Conservation (phyloP, 208 protist genomes). For the Borovskyia barvae region DNA sequence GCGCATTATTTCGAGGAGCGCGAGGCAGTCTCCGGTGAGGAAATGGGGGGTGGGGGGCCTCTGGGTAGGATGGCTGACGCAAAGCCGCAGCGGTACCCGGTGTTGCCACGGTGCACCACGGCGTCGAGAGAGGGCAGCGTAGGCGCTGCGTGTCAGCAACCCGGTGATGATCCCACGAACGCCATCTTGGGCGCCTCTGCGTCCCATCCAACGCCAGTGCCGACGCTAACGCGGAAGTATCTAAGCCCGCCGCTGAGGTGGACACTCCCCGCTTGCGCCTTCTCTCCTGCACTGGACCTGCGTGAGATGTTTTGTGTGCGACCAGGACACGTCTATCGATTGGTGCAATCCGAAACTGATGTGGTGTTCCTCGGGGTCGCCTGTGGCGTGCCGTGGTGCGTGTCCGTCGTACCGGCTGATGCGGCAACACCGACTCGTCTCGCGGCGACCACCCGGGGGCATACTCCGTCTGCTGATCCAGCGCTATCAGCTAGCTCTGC, state of each 20-base stretch:
- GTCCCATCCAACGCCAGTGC: background rate
- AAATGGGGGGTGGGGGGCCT: no score
- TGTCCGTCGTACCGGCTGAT: background rate
- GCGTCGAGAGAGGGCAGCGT: background rate
- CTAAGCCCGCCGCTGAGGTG: constrained; percentile 22
- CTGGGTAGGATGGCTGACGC: background rate
- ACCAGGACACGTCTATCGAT: constrained; percentile 9
- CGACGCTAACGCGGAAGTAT: background rate
- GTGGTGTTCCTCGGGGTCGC: constrained; percentile 61
- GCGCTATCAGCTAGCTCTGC: background rate
- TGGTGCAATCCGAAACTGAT: background rate
- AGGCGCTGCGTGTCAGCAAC: constrained; percentile 1
- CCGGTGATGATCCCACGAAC: background rate
- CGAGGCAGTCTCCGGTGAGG: no score
- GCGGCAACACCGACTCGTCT: background rate
- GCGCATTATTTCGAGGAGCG: background rate
- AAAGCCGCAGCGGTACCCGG: background rate
- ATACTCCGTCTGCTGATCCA: background rate
- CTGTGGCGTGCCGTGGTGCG: constrained; percentile 53
- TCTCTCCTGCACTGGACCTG: constrained; percentile 5
- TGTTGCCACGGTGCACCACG: background rate
- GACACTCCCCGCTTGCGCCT: background rate
- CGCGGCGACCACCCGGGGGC: background rate
- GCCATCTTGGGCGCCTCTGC: background rate
- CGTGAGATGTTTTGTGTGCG: constrained; percentile 7